Evolutionary conservation across 164 flowering plant species (phyloP).

Genomic region (Stephania cephalantha): DNA sequence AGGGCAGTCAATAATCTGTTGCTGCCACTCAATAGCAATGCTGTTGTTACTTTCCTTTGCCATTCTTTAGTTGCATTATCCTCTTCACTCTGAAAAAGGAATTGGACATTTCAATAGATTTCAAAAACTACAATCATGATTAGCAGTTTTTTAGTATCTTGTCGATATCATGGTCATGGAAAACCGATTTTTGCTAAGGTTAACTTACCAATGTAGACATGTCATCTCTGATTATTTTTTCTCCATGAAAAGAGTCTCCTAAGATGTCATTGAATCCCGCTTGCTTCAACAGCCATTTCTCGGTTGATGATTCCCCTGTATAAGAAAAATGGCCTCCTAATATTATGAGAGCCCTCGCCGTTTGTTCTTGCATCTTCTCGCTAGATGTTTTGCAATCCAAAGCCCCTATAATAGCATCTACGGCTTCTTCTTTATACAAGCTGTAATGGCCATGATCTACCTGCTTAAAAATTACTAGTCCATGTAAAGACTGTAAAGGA

Average conservation of each 20-base stretch:
- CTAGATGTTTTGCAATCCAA: conserved; percentile 28
- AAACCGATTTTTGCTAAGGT: neutral
- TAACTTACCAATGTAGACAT: conserved; percentile 21
- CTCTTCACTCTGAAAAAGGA: conserved; percentile 40
- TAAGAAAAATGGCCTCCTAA: conserved; percentile 44
- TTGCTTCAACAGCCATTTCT: conserved; percentile 45
- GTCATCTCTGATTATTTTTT: conserved; percentile 15
- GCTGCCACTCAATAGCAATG: conserved; percentile 37
- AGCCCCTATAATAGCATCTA: conserved; percentile 42
- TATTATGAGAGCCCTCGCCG: conserved; percentile 49
- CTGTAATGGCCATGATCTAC: conserved; percentile 45
- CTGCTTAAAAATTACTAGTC: conserved; percentile 44
- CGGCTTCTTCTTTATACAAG: conserved; percentile 56
- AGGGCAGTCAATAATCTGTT: conserved; percentile 44
- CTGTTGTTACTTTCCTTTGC: conserved; percentile 39
- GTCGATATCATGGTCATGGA: neutral
- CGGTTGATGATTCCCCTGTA: conserved; percentile 38
- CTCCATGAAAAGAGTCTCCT: conserved; percentile 20
- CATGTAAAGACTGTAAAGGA: conserved; percentile 9
- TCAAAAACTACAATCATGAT: neutral
- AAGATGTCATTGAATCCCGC: conserved; percentile 37
- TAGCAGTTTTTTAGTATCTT: neutral
- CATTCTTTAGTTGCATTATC: conserved; percentile 39
- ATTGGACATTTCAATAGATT: neutral
- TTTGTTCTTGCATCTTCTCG: conserved; percentile 40